These are phyloP conservation scores for Panicum miliaceum DNA, from an alignment of 176 grass and related monocot genomes.

Conservation along the genomic window DNA sequence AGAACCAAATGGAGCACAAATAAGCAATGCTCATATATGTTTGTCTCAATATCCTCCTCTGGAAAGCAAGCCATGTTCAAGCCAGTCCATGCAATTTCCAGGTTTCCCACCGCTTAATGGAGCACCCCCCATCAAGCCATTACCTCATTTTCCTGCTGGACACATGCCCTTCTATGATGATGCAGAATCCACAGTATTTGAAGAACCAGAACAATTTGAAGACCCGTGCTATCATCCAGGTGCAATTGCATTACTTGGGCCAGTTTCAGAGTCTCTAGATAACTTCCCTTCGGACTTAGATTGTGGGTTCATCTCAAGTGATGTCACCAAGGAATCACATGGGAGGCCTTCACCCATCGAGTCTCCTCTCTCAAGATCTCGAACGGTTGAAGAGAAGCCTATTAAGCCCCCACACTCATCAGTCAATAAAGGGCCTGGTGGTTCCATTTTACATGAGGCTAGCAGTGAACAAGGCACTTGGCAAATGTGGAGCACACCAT, in stretches of 20 bases:
- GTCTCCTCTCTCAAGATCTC: conserved; percentile 67
- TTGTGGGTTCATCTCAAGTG: conserved; percentile 51
- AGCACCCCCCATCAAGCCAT: conserved; percentile 23
- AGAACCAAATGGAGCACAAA: conserved; percentile 48
- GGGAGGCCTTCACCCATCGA: conserved; percentile 86
- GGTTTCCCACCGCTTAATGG: conserved; percentile 51
- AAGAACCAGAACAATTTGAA: conserved; percentile 83
- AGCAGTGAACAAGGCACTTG: conserved; percentile 69
- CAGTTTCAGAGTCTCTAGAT: conserved; percentile 79
- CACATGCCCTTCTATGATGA: conserved; percentile 54
- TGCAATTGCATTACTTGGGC: conserved; percentile 72
- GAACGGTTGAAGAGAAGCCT: conserved; percentile 61
- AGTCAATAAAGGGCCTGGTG: conserved; percentile 38
- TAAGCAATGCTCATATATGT: conserved; percentile 57
- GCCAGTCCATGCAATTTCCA: conserved; percentile 48
- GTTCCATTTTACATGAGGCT: conserved; percentile 50
- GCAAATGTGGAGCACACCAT: conserved; percentile 88
- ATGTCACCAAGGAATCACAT: conserved; percentile 50
- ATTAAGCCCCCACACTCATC: conserved; percentile 36
- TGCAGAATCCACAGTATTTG: conserved; percentile 43
- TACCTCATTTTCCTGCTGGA: conserved; percentile 57
- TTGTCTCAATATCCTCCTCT: conserved; percentile 56
- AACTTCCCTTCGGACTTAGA: conserved; percentile 66
- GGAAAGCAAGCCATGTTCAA: conserved; percentile 48
- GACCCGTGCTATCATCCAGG: conserved; percentile 88